These are phyloP conservation scores for Phyllostachys edulis DNA, from an alignment of 176 grass and related monocot species.

Conservation along the genomic window DNA sequence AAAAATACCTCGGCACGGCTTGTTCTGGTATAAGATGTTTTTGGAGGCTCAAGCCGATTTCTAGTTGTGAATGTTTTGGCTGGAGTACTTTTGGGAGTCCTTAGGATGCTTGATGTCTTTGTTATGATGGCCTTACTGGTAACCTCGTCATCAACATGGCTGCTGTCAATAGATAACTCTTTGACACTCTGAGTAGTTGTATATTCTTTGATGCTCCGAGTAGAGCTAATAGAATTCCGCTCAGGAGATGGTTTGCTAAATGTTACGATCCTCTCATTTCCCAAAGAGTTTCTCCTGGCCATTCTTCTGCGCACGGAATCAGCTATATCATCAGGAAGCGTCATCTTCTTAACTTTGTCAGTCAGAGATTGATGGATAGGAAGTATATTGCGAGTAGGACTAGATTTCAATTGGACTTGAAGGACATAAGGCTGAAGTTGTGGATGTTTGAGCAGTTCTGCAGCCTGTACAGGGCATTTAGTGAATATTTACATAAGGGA, in stretches of 20 bases:
- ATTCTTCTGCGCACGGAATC: slow-evolving; percentile 55
- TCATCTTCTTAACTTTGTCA: slow-evolving; percentile 74
- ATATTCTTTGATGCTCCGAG: slow-evolving; percentile 64
- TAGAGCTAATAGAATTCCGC: slow-evolving; percentile 55
- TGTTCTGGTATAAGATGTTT: slow-evolving; percentile 53
- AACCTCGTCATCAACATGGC: slow-evolving; percentile 55
- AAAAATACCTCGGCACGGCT: slow-evolving; percentile 62
- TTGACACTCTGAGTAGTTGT: slow-evolving; percentile 52
- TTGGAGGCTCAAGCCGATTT: slow-evolving; percentile 54
- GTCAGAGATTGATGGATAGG: slow-evolving; percentile 47
- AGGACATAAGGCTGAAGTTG: slow-evolving; percentile 85
- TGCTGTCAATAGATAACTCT: slow-evolving; percentile 65
- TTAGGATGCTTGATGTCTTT: slow-evolving; percentile 51
- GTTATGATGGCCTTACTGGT: slow-evolving; percentile 56
- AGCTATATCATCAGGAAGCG: slow-evolving; percentile 47
- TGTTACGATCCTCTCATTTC: slow-evolving; percentile 63
- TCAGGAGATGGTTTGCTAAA: slow-evolving; percentile 61
- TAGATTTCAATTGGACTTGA: slow-evolving; percentile 94
- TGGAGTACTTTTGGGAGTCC: slow-evolving; percentile 62
- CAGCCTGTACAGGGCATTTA: slow-evolving; percentile 58
- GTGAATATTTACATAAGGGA: neutral
- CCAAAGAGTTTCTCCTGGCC: slow-evolving; percentile 59
- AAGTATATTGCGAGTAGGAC: slow-evolving; percentile 46
- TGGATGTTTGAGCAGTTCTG: slow-evolving; percentile 79
- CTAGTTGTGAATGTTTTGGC: slow-evolving; percentile 52